These are phyloP conservation scores for Yamadazyma endophytica DNA, from an alignment of 805 yeast genomes.

Conservation along the genomic window DNA sequence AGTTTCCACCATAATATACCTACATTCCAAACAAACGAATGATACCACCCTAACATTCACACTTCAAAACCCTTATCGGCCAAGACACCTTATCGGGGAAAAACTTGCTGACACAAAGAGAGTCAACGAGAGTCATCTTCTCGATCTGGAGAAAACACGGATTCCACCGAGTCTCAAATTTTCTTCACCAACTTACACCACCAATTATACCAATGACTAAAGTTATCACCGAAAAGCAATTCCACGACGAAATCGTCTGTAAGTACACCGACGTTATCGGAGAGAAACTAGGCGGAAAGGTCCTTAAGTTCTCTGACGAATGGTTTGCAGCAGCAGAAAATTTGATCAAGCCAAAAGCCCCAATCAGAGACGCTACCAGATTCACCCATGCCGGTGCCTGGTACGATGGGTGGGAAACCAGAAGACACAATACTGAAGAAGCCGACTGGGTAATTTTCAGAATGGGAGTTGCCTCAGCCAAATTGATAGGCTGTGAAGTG, in stretches of 20 bases:
- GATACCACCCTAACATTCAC: too few species aligned
- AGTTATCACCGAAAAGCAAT: constrained; percentile 26
- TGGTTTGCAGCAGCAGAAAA: constrained; percentile 95
- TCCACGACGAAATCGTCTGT: constrained; percentile 44
- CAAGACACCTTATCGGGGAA: too few species aligned
- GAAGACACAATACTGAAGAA: constrained; percentile 82
- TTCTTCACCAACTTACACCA: not conserved
- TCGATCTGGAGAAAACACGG: not conserved
- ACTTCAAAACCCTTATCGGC: too few species aligned
- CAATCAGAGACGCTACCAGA: constrained; percentile 75
- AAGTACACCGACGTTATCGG: constrained; percentile 77
- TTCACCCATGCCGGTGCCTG: constrained; percentile 89
- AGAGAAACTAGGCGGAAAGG: constrained; percentile 75
- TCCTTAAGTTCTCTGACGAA: constrained; percentile 73
- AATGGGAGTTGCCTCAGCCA: constrained; percentile 81
- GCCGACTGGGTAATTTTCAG: constrained; percentile 85
- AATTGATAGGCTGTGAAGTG: constrained; percentile 75
- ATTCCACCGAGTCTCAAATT: not conserved
- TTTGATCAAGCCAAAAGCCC: constrained; percentile 74
- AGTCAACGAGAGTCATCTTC: not conserved
- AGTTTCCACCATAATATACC: too few species aligned
- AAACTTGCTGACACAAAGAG: too few species aligned
- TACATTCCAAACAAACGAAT: too few species aligned
- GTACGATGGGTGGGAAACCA: constrained; percentile 99
- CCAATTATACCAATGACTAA: constrained; percentile 11